A percentile compares a stretch with the other conserved stretches of the same genome.
Conservation (phyloP, 140 eudicot genomes). For the Bidens hawaiensis region DNA sequence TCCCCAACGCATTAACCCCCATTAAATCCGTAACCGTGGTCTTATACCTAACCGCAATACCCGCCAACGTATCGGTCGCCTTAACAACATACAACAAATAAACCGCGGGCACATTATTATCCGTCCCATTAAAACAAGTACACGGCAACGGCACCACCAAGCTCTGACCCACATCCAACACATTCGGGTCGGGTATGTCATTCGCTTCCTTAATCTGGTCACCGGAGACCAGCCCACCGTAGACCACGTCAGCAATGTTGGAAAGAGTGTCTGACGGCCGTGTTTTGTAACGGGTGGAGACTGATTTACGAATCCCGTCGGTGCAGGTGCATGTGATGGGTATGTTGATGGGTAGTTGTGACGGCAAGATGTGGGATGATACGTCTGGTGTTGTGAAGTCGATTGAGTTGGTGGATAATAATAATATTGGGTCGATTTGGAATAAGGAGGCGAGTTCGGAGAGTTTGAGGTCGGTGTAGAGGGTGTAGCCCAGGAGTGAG, state of each 20-base stretch:
- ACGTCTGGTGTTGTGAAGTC: constrained; percentile 89
- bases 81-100: constrained; percentile 83
- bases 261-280: constrained; percentile 75
- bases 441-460: constrained; percentile 84
- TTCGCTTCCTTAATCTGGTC: constrained; percentile 95
- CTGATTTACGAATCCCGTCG: constrained; percentile 84
- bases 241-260: constrained; percentile 58
- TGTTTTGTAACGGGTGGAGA: constrained; percentile 60
- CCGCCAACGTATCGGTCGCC: constrained; percentile 55
- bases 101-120: constrained; percentile 66
- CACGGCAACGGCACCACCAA: constrained; percentile 86
- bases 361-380: constrained; percentile 84
- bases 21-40: constrained; percentile 80
- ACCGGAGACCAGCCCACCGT: constrained; percentile 37
- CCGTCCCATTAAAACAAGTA: constrained; percentile 83
- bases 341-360: constrained; percentile 58
- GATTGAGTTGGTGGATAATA: constrained; percentile 66
- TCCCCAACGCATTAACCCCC: constrained; percentile 83
- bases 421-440: constrained; percentile 70
- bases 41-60: constrained; percentile 34
- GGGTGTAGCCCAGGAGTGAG: constrained; percentile 76
- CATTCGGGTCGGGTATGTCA: constrained; percentile 52
- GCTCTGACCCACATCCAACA: constrained; percentile 68
- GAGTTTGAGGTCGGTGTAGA: constrained; percentile 92
- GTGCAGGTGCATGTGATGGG: constrained; percentile 75